Percentiles rank a stretch among this genome's conserved stretches.
Evolutionary conservation across 2,329 filamentous ascomycete genomes (phyloP).

Genomic region (Rachicladosporium sp.): DNA sequence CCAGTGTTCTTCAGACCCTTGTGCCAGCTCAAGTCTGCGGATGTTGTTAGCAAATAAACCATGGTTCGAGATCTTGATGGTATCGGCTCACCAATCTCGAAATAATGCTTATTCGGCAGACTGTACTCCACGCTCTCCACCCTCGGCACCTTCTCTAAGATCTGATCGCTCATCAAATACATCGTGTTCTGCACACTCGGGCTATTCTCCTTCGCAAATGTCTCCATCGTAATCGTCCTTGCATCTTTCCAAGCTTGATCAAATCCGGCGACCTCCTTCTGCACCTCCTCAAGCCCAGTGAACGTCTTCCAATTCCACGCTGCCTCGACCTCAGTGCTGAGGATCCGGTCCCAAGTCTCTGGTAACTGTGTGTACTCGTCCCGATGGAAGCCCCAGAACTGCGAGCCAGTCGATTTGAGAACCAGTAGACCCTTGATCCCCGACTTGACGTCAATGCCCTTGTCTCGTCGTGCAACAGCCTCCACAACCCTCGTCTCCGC

Average conservation of each 20-base stretch:
- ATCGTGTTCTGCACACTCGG: conserved; percentile 94
- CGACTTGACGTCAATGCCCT: conserved; percentile 64
- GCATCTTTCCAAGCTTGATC: conserved; percentile 67
- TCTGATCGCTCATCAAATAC: conserved; percentile 95
- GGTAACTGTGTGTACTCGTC: conserved; percentile 86
- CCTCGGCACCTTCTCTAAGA: conserved; percentile 61
- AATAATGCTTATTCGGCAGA: conserved; percentile 97
- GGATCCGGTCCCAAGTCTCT: conserved; percentile 89
- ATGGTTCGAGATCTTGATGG: no score
- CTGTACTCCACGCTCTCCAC: conserved; percentile 66
- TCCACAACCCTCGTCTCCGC: conserved; percentile 77
- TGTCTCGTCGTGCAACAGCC: conserved; percentile 51
- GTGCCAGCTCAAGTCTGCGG: conserved; percentile 82
- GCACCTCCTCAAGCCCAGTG: conserved; percentile 52
- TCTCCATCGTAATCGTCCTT: conserved; percentile 76
- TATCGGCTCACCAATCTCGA: conserved; percentile 65
- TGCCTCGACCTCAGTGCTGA: conserved; percentile 84
- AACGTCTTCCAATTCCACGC: conserved; percentile 77
- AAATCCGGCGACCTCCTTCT: conserved; percentile 53
- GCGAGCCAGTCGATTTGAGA: conserved; percentile 90
- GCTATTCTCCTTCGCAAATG: conserved; percentile 80
- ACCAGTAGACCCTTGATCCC: conserved; percentile 73
- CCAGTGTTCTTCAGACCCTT: conserved; percentile 91
- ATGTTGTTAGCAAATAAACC: no score
- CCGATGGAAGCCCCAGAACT: conserved; percentile 86